Base-by-base conservation (phyloP, 345 rosid genomes). In the Cardamine chenopodiifolia region DNA sequence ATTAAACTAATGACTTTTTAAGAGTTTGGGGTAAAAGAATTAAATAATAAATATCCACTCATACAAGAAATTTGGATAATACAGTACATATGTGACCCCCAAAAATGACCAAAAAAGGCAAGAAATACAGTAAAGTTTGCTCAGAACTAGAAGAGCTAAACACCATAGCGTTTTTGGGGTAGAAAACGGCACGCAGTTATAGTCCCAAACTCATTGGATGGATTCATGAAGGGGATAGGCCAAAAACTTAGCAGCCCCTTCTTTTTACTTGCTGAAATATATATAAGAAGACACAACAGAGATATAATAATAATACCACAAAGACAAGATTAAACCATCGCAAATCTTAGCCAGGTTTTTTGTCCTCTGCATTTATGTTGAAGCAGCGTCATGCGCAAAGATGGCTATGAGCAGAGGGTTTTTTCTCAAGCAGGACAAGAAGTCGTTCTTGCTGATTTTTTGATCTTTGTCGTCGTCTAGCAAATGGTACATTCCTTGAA, bases 341-440 rank as follows among this genome's bases (percentile, higher is more conserved):
- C 82, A 50, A 12, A 39, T 39, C 65, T 75, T 71, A 29, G 19
- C 72, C 73, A 17, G 28, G 57, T 35, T 70, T 71, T 81, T 8
- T 32, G 63, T 61, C 7, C 4, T 55, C 14, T 67, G 39, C 2
- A 73, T 63, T 76, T 74, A 9, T 62, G 74, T 4, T 64, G 81
- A 69, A 59, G 69, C 67, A 83, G 60, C 19, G 68, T 61, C 59
- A 50, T 78, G 81, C 7, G 86, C 79, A 70, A 95, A 89, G 6
- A 92, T 67, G 0, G 91, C 85, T 78, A 95, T 74, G 71, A 92
- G 74, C 64, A 95, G 69, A 19, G 97, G 98, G 62, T 92, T 88
- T 84, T 65, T 82, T 75, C 86, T 82, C 29, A 95, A 82, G 79
- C 87, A 83, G 65, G 77, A 75, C 29, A 83, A n/a, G 52, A 90